phyloP scores from a whole-genome alignment of 768 basidiomycete species.

The Agaricus blazei region DNA sequence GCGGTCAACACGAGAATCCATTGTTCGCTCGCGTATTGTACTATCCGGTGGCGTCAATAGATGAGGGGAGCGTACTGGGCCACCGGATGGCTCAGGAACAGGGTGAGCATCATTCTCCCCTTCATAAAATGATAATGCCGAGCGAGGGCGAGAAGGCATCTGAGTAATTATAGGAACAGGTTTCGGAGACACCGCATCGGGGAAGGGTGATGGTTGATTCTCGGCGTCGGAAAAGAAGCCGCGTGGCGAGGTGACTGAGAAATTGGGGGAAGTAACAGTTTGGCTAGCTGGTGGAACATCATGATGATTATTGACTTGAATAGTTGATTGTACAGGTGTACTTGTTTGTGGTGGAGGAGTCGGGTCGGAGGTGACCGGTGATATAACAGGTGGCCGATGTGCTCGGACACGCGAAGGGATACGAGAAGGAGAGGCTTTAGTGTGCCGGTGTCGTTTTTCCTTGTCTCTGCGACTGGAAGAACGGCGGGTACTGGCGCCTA shows the following conservation, averaged over 20 bases:
- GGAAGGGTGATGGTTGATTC: conserved; percentile 23
- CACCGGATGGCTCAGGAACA: conserved; percentile 21
- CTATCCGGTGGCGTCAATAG: conserved; percentile 35
- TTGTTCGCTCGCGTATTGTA: conserved; percentile 17
- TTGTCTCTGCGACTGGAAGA: conserved; percentile 12
- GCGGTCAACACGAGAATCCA: conserved; percentile 14
- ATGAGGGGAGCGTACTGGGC: conserved; percentile 13
- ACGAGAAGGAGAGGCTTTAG: conserved; percentile 22
- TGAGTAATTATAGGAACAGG: conserved; percentile 4
- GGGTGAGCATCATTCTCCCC: conserved; percentile 20
- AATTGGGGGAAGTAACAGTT: neutral
- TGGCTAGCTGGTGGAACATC: neutral
- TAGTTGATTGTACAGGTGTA: conserved; percentile 15
- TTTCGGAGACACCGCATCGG: conserved; percentile 16
- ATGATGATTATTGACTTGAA: conserved; percentile 15
- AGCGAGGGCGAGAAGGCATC: conserved; percentile 23
- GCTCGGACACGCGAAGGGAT: conserved; percentile 27
- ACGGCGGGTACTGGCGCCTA: conserved; percentile 12
- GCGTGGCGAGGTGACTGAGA: conserved; percentile 30
- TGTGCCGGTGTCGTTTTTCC: conserved; percentile 22
- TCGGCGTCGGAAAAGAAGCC: conserved; percentile 32
- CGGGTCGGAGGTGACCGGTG: conserved; percentile 16
- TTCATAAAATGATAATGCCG: conserved; percentile 24
- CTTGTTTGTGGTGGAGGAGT: conserved; percentile 14
- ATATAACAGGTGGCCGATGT: conserved; percentile 17